Evolutionary conservation across 148 eudicot genomes (phyloP).

Genomic region (Polygonum aviculare): DNA sequence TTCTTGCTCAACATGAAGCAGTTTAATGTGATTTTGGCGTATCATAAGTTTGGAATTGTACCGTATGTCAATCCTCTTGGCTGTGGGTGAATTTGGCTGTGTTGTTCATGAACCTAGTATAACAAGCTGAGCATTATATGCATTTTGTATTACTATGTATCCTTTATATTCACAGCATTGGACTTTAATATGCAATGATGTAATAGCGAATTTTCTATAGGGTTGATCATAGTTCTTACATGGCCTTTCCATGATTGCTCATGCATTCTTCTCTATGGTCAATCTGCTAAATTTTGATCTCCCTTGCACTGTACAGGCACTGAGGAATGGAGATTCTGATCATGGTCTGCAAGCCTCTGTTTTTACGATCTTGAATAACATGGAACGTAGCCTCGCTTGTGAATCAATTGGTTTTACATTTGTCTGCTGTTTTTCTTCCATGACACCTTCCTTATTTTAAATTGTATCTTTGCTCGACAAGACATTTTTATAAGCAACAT

Average conservation of each 20-base stretch:
- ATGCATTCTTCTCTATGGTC: not conserved
- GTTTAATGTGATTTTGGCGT: not conserved
- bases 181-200: not conserved
- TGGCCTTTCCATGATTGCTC: not conserved
- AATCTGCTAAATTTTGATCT: not conserved
- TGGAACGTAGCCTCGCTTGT: not conserved
- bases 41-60: no score
- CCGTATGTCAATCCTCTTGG: not conserved
- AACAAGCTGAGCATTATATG: not conserved
- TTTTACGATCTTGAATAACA: not conserved
- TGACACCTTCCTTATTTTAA: not conserved
- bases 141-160: not conserved
- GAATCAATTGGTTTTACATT: not conserved
- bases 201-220: not conserved
- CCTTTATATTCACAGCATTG: not conserved
- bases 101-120: not conserved
- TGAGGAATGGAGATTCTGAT: not conserved
- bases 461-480: slow-evolving; percentile 7
- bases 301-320: not conserved
- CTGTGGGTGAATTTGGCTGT: not conserved
- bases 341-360: not conserved
- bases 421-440: not conserved
- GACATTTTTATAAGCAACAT: not conserved
- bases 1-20: not conserved
- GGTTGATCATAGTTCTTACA: not conserved